Evolutionary conservation across 2,329 filamentous ascomycete genomes (phyloP).

Genomic region (Talaromyces albobiverticillius): DNA sequence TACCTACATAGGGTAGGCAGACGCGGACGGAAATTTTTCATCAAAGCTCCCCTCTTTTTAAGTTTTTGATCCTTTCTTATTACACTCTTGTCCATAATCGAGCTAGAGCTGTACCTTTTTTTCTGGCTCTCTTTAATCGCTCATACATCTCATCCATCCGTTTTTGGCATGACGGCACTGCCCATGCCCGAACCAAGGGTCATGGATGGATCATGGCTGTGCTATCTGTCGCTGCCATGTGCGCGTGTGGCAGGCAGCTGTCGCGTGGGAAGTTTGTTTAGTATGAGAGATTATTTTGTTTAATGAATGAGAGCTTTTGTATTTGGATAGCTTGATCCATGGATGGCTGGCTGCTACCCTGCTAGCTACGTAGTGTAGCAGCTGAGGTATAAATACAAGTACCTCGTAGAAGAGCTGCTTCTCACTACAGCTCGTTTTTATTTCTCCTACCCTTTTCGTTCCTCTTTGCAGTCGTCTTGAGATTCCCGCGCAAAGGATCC

Average conservation of each 20-base stretch:
- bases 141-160: background rate
- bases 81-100: background rate
- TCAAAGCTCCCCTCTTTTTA: background rate
- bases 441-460: background rate
- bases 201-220: background rate
- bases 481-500: no score
- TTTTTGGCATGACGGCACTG: background rate
- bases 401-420: no score
- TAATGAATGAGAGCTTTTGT: background rate
- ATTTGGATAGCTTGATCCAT: no score
- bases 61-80: background rate
- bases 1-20: no score
- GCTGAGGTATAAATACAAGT: background rate
- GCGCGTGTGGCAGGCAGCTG: background rate
- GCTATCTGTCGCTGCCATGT: background rate
- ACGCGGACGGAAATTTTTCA: no score
- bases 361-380: no score
- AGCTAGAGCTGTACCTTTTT: no score
- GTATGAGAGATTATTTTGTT: background rate
- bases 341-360: no score
- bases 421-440: no score
- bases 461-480: no score
- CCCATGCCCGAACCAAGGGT: no score
- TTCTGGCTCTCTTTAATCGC: background rate
- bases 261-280: background rate